Base-by-base conservation (phyloP, 352 stramenopile species). In the Blastocystis sp. region DNA sequence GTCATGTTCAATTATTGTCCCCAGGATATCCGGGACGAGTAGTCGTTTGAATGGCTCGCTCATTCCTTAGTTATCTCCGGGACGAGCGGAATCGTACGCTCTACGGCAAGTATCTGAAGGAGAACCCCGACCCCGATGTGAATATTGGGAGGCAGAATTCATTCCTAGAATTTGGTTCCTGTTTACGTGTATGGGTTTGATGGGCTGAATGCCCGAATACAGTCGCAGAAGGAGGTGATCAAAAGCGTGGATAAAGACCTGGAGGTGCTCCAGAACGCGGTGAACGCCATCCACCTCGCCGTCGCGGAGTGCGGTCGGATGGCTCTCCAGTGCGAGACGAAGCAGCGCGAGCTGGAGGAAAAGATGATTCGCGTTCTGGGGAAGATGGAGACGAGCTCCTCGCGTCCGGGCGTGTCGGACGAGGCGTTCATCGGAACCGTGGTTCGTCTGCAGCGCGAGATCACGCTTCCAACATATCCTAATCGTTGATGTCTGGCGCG, bases 1-100 rank as follows among this genome's bases (percentile, higher is more conserved):
- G 67, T 78, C 27, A 57, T 78, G 67, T 78, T 78, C 34, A 78
- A 78, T 44, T 78, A 63, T 27, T 78, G 67, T 40, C 67, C 67
- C 21, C 67, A 34, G 14, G 46, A 78, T 32, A 18, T 78, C 16
- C 38, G 67, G n/a, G 44, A 78, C 16, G 67, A 78, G 67, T 78
- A 38, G 14, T 24, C 0, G 0, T 57, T 40, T 21, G 1, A 57
- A n/a, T 59, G 8, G 32, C 42, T 7, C 0, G 16, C 18, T 54
- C 21, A 42, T 38, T n/a, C 11, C 21, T 4, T 78, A 78, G 67
- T 44, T 78, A 44, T 42, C 36, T 78, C 6, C n/a, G 27, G 21
- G 67, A 78, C n/a, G 67, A 78, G 24, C 24, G 24, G 7, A 78
- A 78, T 59, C 42, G 67, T 1, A 21, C 38, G 8, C 29, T 78